These are phyloP conservation scores for Schizochytrium sp. DNA, from an alignment of 108 stramenopile genomes.

Conservation along the genomic window DNA sequence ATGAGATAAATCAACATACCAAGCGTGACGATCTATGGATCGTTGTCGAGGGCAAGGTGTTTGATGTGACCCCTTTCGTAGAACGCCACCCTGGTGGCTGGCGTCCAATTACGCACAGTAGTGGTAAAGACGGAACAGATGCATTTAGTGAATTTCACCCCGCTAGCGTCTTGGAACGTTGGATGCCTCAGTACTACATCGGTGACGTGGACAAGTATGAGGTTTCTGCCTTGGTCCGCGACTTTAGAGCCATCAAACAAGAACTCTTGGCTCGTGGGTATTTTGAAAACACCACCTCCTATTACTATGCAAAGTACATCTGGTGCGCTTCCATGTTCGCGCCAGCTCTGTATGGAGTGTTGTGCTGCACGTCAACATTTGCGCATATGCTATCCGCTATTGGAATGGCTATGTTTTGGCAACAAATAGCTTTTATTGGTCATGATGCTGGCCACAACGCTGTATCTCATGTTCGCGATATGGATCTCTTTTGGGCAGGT, in stretches of 20 bases:
- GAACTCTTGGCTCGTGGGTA: slow-evolving; percentile 67
- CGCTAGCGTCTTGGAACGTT: slow-evolving; percentile 71
- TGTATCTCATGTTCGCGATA: slow-evolving; percentile 79
- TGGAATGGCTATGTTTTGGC: slow-evolving; percentile 84
- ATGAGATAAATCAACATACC: slow-evolving; percentile 88
- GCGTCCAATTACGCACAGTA: slow-evolving; percentile 78
- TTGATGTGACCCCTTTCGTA: slow-evolving; percentile 82
- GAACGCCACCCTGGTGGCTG: slow-evolving; percentile 81
- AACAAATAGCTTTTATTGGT: slow-evolving; percentile 89
- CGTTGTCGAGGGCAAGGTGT: slow-evolving; percentile 74
- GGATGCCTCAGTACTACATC: slow-evolving; percentile 77
- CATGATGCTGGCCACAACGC: slow-evolving; percentile 87
- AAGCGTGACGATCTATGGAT: slow-evolving; percentile 91
- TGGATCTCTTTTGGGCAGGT: slow-evolving; percentile 76
- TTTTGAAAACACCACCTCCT: slow-evolving; percentile 69
- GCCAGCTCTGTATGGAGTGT: slow-evolving; percentile 46
- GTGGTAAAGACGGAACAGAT: slow-evolving; percentile 83
- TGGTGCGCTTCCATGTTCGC: slow-evolving; percentile 63
- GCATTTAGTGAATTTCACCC: slow-evolving; percentile 81
- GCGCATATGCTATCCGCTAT: slow-evolving; percentile 67
- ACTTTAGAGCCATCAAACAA: slow-evolving; percentile 76
- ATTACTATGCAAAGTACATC: slow-evolving; percentile 64
- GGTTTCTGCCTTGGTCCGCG: slow-evolving; percentile 71
- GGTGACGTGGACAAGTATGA: slow-evolving; percentile 74
- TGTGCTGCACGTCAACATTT: neutral